Percentiles rank a stretch among this genome's conserved stretches.
Evolutionary conservation across 2,329 filamentous ascomycete species (phyloP).

Genomic region (Fusarium sp.): DNA sequence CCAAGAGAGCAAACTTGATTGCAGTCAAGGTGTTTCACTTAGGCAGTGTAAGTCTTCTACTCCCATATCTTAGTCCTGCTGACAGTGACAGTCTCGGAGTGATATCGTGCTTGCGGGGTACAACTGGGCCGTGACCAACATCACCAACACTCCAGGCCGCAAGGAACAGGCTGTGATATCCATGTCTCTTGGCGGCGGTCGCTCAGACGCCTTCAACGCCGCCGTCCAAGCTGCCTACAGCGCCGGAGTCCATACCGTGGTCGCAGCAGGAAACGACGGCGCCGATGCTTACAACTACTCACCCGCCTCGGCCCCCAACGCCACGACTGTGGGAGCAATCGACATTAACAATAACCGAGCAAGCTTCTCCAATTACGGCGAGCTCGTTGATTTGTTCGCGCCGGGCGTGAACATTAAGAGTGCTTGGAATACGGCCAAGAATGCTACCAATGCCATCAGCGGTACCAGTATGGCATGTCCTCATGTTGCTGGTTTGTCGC

Average conservation of each 20-base stretch:
- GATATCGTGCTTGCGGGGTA: constrained; percentile 45
- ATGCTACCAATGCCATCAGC: constrained; percentile 57
- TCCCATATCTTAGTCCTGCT: not conserved
- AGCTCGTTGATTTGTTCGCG: constrained; percentile 59
- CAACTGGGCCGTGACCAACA: constrained; percentile 55
- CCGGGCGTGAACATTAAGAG: constrained; percentile 58
- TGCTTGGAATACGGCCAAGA: constrained; percentile 55
- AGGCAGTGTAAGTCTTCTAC: constrained; percentile 6
- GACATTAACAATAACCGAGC: constrained; percentile 51
- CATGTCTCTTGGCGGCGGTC: constrained; percentile 63
- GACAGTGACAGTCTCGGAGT: constrained; percentile 31
- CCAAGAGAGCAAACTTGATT: constrained; percentile 54
- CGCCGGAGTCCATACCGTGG: constrained; percentile 60
- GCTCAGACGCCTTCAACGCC: constrained; percentile 58
- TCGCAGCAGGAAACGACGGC: constrained; percentile 64
- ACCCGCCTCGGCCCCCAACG: constrained; percentile 57
- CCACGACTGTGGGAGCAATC: constrained; percentile 64
- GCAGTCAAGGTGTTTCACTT: constrained; percentile 57
- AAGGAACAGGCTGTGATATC: constrained; percentile 58
- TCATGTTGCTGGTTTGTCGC: constrained; percentile 66
- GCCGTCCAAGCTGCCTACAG: constrained; percentile 58
- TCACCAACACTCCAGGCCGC: constrained; percentile 49
- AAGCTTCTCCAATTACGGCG: constrained; percentile 61
- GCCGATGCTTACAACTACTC: constrained; percentile 53
- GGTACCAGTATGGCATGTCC: constrained; percentile 72